Percentiles rank a stretch among this genome's conserved stretches.
Conservation (phyloP, 75 land plant genomes). For the Pinus tabuliformis region DNA sequence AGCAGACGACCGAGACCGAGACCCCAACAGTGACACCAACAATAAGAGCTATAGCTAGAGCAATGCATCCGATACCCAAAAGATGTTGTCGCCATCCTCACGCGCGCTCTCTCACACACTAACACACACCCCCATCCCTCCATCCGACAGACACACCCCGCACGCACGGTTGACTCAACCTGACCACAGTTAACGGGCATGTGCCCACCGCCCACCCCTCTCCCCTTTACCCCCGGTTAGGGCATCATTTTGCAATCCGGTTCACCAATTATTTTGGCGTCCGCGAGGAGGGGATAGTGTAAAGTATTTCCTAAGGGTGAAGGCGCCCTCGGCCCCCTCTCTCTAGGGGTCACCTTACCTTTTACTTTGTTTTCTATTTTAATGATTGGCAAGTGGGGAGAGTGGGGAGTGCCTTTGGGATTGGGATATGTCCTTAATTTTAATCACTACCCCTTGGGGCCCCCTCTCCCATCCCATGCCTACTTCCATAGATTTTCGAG, state of each 20-base stretch:
- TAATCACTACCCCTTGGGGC: no score
- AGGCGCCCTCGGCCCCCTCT: background rate
- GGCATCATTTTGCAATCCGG: background rate
- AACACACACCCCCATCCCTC: slow-evolving; percentile 4
- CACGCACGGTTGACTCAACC: slow-evolving; percentile 5
- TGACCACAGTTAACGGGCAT: background rate
- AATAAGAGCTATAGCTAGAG: background rate
- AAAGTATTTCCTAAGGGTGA: background rate
- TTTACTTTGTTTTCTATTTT: background rate
- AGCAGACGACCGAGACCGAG: background rate
- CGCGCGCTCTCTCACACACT: slow-evolving; percentile 1
- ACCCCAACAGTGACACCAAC: background rate
- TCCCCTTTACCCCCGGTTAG: no score
- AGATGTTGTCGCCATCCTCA: background rate
- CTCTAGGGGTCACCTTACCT: background rate
- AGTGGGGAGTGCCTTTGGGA: background rate
- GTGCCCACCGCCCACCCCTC: no score
- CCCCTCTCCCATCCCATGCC: no score
- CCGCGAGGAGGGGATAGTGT: slow-evolving; percentile 9
- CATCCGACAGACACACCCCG: slow-evolving; percentile 1
- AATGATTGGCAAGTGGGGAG: slow-evolving; percentile 6
- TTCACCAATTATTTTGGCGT: slow-evolving; percentile 7
- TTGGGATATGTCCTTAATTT: no score
- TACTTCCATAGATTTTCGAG: no score
- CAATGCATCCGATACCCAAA: background rate